These are phyloP conservation scores for Chlorella vulgaris DNA, from an alignment of 139 green algal genomes.

Conservation along the genomic window DNA sequence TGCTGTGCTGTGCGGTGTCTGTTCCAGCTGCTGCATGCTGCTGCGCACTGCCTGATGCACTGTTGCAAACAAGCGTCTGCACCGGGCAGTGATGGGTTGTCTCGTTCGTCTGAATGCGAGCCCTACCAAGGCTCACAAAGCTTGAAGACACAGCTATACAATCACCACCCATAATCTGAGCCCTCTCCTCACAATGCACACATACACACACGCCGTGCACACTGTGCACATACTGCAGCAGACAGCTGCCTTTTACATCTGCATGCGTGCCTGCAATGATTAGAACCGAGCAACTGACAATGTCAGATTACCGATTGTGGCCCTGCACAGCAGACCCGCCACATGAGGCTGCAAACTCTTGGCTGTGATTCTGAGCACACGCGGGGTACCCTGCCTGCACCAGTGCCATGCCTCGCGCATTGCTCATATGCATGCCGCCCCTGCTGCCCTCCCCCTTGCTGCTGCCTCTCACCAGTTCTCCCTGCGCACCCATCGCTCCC, in stretches of 20 bases:
- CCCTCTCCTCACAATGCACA: not conserved
- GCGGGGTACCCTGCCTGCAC: not conserved
- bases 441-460: not conserved
- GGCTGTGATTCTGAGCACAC: constrained; percentile 22
- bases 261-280: too few species aligned
- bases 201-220: not conserved
- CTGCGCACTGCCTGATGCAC: not conserved
- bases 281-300: constrained; percentile 1
- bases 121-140: constrained; percentile 43
- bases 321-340: not conserved
- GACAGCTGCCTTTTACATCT: too few species aligned
- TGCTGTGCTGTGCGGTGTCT: too few species aligned
- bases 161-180: constrained; percentile 61
- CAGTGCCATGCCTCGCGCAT: too few species aligned
- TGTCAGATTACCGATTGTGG: constrained; percentile 49
- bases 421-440: not conserved
- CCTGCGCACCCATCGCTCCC: not conserved
- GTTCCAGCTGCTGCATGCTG: too few species aligned
- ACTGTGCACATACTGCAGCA: not conserved
- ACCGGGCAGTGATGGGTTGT: constrained; percentile 45
- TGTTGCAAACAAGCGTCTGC: not conserved
- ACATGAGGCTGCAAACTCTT: constrained; percentile 27
- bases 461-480: not conserved
- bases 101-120: constrained; percentile 55
- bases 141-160: constrained; percentile 51